Evolutionary conservation across 495 filamentous ascomycete species (phyloP).

Genomic region (Pyronema domesticum): DNA sequence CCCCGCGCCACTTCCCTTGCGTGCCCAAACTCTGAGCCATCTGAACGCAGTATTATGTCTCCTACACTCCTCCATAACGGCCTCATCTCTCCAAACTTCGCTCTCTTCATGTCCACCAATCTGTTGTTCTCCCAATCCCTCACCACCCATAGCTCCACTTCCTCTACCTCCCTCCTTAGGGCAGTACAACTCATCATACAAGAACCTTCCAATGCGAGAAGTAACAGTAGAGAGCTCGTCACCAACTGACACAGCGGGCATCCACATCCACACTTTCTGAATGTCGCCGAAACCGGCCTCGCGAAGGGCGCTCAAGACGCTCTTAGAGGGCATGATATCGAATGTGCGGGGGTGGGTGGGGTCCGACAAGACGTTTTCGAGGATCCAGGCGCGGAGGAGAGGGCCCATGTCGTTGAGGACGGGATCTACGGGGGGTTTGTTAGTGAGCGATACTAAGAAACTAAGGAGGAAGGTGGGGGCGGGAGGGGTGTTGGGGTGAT

Average conservation of each 20-base stretch:
- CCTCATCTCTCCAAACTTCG: slow-evolving; percentile 17
- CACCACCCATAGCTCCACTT: background rate
- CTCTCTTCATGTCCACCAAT: slow-evolving; percentile 6
- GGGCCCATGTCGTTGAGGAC: slow-evolving; percentile 23
- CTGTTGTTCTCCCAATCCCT: background rate
- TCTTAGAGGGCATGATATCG: slow-evolving; percentile 13
- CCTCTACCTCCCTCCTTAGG: background rate
- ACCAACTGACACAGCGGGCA: slow-evolving; percentile 22
- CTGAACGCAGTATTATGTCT: slow-evolving; percentile 21
- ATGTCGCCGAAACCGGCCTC: slow-evolving; percentile 15
- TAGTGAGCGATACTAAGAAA: background rate
- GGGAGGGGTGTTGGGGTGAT: background rate
- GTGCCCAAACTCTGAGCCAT: slow-evolving; percentile 22
- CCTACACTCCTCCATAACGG: slow-evolving; percentile 17
- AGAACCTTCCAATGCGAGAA: slow-evolving; percentile 16
- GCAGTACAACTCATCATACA: slow-evolving; percentile 21
- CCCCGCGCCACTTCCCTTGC: slow-evolving; percentile 4
- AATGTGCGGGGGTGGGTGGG: slow-evolving; percentile 1
- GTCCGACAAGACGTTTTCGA: slow-evolving; percentile 7
- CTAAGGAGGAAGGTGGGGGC: background rate
- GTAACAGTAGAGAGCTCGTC: slow-evolving; percentile 24
- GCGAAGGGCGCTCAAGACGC: slow-evolving; percentile 10
- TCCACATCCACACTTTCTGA: slow-evolving; percentile 24
- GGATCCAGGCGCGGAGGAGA: slow-evolving; percentile 12
- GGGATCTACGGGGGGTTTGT: slow-evolving; percentile 17